These are phyloP conservation scores for Curvularia eragrostidis DNA, from an alignment of 2,329 filamentous ascomycete species.

Conservation along the genomic window DNA sequence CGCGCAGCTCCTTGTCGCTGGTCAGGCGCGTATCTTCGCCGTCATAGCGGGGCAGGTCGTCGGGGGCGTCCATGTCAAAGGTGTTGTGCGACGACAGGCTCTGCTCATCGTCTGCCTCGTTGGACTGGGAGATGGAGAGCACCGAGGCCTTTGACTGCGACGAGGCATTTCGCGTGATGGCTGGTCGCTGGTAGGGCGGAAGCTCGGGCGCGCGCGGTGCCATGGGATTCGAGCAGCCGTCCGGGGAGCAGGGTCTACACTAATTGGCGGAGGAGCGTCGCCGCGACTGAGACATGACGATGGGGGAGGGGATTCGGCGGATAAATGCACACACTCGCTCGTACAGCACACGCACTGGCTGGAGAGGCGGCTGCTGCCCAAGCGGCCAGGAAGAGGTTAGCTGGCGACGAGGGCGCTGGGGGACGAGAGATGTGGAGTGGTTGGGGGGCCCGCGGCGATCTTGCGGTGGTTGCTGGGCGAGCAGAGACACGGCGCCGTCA, in stretches of 20 bases:
- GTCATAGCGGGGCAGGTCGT: conserved; percentile 64
- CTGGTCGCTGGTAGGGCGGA: conserved; percentile 30
- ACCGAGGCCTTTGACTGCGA: conserved; percentile 45
- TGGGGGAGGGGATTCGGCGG: conserved; percentile 1
- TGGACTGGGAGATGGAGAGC: conserved; percentile 46
- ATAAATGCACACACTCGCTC: conserved; percentile 7
- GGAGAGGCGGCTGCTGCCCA: conserved; percentile 3
- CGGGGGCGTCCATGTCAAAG: conserved; percentile 45
- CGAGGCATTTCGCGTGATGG: conserved; percentile 42
- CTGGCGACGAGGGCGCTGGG: conserved; percentile 10
- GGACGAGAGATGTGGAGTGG: conserved; percentile 15
- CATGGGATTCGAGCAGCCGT: conserved; percentile 28
- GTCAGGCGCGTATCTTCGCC: conserved; percentile 91
- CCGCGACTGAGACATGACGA: conserved; percentile 24
- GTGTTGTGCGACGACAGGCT: conserved; percentile 42
- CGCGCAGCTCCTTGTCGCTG: conserved; percentile 82
- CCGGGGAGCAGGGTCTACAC: conserved; percentile 19
- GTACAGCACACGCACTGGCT: neutral
- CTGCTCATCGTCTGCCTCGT: conserved; percentile 56
- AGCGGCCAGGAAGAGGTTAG: conserved; percentile 6
- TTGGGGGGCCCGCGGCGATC: conserved; percentile 17
- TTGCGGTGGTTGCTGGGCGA: conserved; percentile 15
- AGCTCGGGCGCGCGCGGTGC: conserved; percentile 38
- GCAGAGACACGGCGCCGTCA: conserved; percentile 23
- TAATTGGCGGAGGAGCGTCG: conserved; percentile 40